These are phyloP conservation scores for Aspergillus sp. DNA, from an alignment of 2,329 filamentous ascomycete species.

Conservation along the genomic window DNA sequence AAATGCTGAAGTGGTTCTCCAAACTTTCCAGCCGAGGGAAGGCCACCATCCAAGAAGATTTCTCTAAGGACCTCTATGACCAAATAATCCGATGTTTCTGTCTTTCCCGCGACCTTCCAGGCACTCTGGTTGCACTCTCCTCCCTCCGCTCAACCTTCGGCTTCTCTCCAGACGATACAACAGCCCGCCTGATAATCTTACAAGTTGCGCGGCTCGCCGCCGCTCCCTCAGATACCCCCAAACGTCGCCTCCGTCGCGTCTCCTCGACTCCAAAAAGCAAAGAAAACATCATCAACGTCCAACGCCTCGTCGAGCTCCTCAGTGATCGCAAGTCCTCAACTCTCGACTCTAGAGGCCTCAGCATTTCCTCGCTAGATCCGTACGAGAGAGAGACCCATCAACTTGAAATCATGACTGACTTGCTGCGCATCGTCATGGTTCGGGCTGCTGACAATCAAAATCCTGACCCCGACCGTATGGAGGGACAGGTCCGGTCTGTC, in stretches of 20 bases:
- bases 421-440: slow-evolving; percentile 43
- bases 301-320: slow-evolving; percentile 46
- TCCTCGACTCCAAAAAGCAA: slow-evolving; percentile 43
- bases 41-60: slow-evolving; percentile 33
- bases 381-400: slow-evolving; percentile 41
- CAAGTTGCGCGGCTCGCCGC: slow-evolving; percentile 49
- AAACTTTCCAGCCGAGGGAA: slow-evolving; percentile 31
- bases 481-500: slow-evolving; percentile 33
- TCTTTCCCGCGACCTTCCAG: slow-evolving; percentile 49
- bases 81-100: slow-evolving; percentile 54
- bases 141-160: slow-evolving; percentile 46
- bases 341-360: slow-evolving; percentile 32
- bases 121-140: slow-evolving; percentile 51
- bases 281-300: slow-evolving; percentile 46
- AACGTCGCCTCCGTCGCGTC: slow-evolving; percentile 42
- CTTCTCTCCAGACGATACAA: slow-evolving; percentile 48
- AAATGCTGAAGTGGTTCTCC: slow-evolving; percentile 51
- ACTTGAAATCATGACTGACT: slow-evolving; percentile 43
- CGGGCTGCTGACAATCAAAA: slow-evolving; percentile 23
- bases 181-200: slow-evolving; percentile 49
- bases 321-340: slow-evolving; percentile 37
- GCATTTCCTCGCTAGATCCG: slow-evolving; percentile 36
- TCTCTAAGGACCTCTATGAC: slow-evolving; percentile 53
- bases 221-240: slow-evolving; percentile 33
- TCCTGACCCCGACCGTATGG: slow-evolving; percentile 27